A percentile compares a stretch with the other conserved stretches of the same genome.
Evolutionary conservation across 2,329 filamentous ascomycete species (phyloP).

Genomic region (Hypoxylon sp.): DNA sequence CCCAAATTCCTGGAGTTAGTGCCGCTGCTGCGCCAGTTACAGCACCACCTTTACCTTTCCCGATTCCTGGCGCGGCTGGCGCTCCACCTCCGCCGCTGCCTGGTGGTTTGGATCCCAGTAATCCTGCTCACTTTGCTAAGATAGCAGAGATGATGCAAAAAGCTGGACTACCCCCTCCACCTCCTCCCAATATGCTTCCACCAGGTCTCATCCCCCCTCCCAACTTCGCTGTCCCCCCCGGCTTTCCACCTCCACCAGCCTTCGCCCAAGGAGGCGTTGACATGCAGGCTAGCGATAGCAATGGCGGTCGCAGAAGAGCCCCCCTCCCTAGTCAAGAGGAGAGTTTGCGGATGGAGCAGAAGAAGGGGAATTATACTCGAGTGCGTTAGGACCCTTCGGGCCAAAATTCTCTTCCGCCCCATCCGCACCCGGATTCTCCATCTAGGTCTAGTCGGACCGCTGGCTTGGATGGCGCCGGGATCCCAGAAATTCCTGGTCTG

Average conservation of each 20-base stretch:
- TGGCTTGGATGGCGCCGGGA: background rate
- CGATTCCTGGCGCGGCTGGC: slow-evolving; percentile 58
- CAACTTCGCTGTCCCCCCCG: slow-evolving; percentile 58
- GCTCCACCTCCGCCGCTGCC: slow-evolving; percentile 63
- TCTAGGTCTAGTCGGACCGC: background rate
- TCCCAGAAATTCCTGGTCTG: background rate
- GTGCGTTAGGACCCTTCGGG: slow-evolving; percentile 57
- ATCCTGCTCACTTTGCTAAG: slow-evolving; percentile 72
- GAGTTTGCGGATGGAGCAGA: slow-evolving; percentile 83
- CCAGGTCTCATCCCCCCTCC: slow-evolving; percentile 64
- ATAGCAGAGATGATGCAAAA: slow-evolving; percentile 76
- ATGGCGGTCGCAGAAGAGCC: slow-evolving; percentile 66
- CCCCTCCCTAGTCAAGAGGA: slow-evolving; percentile 88
- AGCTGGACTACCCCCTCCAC: slow-evolving; percentile 73
- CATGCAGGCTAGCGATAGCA: slow-evolving; percentile 42
- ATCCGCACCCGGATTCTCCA: background rate
- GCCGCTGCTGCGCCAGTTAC: slow-evolving; percentile 47
- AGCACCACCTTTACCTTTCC: slow-evolving; percentile 66
- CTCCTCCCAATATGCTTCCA: slow-evolving; percentile 66
- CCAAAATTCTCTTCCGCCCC: background rate
- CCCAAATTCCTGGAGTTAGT: slow-evolving; percentile 54
- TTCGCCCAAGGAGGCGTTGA: slow-evolving; percentile 42
- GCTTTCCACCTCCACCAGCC: slow-evolving; percentile 53
- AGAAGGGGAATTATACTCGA: slow-evolving; percentile 72
- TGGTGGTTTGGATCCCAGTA: slow-evolving; percentile 70